Base-by-base conservation (phyloP, 2,329 filamentous ascomycete species). In the Colletotrichum tropicicola region DNA sequence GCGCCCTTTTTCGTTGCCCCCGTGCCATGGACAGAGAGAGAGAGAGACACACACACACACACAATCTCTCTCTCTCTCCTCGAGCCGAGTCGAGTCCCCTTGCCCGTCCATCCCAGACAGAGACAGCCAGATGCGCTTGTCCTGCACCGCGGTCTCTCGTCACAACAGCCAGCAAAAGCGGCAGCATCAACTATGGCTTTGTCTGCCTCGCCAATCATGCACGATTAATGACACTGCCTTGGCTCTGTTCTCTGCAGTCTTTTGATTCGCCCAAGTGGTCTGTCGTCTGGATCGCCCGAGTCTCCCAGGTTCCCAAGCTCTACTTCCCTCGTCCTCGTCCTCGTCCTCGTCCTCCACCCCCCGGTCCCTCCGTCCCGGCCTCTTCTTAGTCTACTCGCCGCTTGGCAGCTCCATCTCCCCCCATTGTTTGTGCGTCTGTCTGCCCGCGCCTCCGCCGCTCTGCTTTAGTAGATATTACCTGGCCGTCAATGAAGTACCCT, bases 391-490 rank as follows among this genome's bases (percentile, higher is more conserved):
- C 44, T 51, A 13, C 49, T 61, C 37, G 43, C 57, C 30, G 43
- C 44, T 65, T 65, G 60, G 55, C 60, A 32, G 41, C 32, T 39
- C 21, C 45, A 19, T n/a, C 17, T 48, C 28, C 23, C 44, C 54
- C 48, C 43, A 35, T 30, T 61, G 57, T 61, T 61, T 51, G 55
- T 32, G 47, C 55, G n/a, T n/a, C n/a, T n/a, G n/a, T n/a, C n/a
- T n/a, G n/a, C n/a, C n/a, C n/a, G n/a, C n/a, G n/a, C n/a, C n/a
- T n/a, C n/a, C n/a, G n/a, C n/a, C n/a, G n/a, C n/a, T n/a, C n/a
- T n/a, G n/a, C n/a, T n/a, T n/a, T 44, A 21, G 25, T 55, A 9
- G 52, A 21, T 45, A 30, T 8, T 10, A 39, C 12, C 32, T n/a
- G 19, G 10, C 9, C 19, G 19, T 37, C 32, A 35, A 6, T 7